phyloP scores from a whole-genome alignment of 192 early-diverging fungal genomes.

The Entomortierella beljakovae region DNA sequence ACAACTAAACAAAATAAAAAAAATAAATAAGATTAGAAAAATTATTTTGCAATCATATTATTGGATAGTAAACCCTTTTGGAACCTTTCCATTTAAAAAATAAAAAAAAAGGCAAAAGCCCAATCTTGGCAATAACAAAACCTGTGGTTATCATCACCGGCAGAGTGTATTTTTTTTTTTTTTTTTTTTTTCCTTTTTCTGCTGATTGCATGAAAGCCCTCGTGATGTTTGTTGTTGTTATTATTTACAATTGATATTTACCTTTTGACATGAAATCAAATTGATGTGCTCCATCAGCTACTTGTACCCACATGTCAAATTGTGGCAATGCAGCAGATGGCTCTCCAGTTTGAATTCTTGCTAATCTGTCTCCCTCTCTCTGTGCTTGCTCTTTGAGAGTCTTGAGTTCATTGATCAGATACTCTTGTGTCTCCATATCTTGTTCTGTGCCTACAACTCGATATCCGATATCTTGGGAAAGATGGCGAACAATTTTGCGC shows the following conservation, averaged over 20 bases:
- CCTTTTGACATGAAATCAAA: slow-evolving; percentile 81
- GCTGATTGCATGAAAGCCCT: background rate
- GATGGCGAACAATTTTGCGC: slow-evolving; percentile 57
- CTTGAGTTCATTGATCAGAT: slow-evolving; percentile 30
- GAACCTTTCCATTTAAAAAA: no score
- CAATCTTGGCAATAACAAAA: background rate
- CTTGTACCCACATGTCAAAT: slow-evolving; percentile 70
- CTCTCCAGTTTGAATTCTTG: background rate
- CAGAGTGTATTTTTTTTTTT: background rate
- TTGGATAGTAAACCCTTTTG: no score
- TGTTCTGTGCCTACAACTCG: slow-evolving; percentile 63
- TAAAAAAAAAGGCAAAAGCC: no score
- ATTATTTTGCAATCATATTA: background rate
- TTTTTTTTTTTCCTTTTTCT: background rate
- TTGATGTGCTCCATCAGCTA: slow-evolving; percentile 68
- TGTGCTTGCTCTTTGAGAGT: slow-evolving; percentile 20
- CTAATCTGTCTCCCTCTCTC: background rate
- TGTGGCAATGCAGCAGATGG: slow-evolving; percentile 35
- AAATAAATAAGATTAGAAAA: background rate
- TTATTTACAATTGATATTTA: slow-evolving; percentile 17
- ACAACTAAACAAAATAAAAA: slow-evolving; percentile 52
- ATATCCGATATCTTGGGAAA: slow-evolving; percentile 70
- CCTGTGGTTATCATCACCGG: no score
- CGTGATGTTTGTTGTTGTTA: no score
- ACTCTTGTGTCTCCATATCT: slow-evolving; percentile 29